phyloP scores from a whole-genome alignment of 2,329 filamentous ascomycete species.

The Clonostachys solani region DNA sequence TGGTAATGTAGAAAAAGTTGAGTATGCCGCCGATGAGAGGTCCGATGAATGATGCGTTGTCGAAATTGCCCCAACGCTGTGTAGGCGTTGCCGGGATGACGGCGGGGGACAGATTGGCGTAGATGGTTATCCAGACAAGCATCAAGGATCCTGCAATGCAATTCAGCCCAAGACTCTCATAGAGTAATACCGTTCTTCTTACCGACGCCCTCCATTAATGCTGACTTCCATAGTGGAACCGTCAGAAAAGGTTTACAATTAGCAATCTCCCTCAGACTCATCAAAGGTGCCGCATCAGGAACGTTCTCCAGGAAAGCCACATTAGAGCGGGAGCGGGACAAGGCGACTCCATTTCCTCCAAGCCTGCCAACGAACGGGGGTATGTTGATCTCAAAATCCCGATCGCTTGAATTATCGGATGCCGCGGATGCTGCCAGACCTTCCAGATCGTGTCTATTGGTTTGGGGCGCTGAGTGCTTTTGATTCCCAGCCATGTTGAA shows the following conservation, averaged over 20 bases:
- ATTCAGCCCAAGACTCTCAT: no score
- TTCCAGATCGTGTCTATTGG: no score
- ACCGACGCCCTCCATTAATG: conserved; percentile 2
- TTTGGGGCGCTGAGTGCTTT: no score
- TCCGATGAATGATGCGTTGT: conserved; percentile 17
- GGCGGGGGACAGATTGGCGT: conserved; percentile 7
- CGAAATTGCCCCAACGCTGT: conserved; percentile 8
- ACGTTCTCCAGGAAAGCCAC: neutral
- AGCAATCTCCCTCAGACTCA: neutral
- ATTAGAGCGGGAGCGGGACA: neutral
- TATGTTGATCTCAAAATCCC: neutral
- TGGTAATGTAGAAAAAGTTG: conserved; percentile 27
- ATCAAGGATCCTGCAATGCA: conserved; percentile 3
- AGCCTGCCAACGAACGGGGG: neutral
- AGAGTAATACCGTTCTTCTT: neutral
- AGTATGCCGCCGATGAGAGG: conserved; percentile 20
- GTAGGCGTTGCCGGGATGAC: conserved; percentile 7
- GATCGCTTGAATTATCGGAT: no score
- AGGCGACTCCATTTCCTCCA: neutral
- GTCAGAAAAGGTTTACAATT: neutral
- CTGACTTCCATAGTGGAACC: neutral
- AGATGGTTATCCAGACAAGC: conserved; percentile 12
- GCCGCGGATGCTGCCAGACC: no score
- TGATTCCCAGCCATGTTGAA: no score
- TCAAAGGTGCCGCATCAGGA: neutral